These are phyloP conservation scores for Pleurotus citrinopileatus DNA, from an alignment of 768 basidiomycete species.

Conservation along the genomic window DNA sequence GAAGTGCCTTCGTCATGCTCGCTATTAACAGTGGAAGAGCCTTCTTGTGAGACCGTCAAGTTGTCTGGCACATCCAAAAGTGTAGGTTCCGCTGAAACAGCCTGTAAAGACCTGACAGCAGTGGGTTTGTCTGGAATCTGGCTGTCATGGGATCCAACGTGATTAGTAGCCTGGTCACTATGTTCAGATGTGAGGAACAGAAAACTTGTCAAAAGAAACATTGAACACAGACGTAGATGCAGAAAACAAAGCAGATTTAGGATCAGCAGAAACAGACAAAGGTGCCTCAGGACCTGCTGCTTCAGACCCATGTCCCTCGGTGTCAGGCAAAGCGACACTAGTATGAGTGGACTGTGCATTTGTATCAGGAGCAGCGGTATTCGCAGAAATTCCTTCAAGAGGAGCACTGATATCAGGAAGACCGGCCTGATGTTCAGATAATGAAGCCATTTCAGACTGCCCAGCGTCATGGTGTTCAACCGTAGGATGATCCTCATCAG, in stretches of 20 bases:
- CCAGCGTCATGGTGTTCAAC: constrained; percentile 11
- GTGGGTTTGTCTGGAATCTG: constrained; percentile 31
- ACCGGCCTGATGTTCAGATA: constrained; percentile 1
- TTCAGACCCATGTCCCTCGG: constrained; percentile 8
- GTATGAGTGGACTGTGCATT: constrained; percentile 20
- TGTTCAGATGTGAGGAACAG: constrained; percentile 40
- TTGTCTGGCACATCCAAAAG: constrained; percentile 39
- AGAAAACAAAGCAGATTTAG: constrained; percentile 25
- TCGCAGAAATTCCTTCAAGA: constrained; percentile 21
- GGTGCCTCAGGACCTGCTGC: constrained; percentile 14
- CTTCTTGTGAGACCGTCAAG: constrained; percentile 20
- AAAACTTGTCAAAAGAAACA: constrained; percentile 32
- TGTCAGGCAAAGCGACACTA: constrained; percentile 18
- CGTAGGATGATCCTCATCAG: constrained; percentile 13
- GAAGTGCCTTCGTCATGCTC: constrained; percentile 17
- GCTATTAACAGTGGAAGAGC: constrained; percentile 21
- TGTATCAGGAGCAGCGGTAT: constrained; percentile 21
- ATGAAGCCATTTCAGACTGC: not conserved
- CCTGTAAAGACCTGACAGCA: constrained; percentile 33
- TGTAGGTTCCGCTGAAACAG: constrained; percentile 50
- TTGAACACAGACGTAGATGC: constrained; percentile 51
- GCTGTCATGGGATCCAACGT: constrained; percentile 41
- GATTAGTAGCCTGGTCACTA: constrained; percentile 45
- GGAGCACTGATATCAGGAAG: constrained; percentile 7
- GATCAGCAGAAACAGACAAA: constrained; percentile 29